These are phyloP conservation scores for Rhodotorula mucilaginosa DNA, from an alignment of 1,284 basidiomycete genomes.

Conservation along the genomic window DNA sequence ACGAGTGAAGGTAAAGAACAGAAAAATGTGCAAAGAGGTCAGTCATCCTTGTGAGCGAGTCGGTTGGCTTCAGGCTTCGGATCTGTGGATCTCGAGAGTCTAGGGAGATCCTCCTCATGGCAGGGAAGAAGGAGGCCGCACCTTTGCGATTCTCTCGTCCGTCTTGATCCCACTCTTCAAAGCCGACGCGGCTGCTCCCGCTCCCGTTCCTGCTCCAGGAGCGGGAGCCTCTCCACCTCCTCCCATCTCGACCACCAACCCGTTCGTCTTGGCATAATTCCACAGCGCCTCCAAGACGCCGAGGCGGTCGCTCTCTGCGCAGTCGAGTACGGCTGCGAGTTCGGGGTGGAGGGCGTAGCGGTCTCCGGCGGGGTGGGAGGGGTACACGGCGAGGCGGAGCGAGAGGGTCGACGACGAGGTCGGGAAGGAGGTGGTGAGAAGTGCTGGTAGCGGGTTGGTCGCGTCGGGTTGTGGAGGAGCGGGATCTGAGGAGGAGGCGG, in stretches of 20 bases:
- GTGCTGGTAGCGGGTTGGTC: not conserved
- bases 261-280: constrained; percentile 86
- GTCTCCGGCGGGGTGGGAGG: constrained; percentile 13
- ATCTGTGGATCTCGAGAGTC: no score
- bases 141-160: constrained; percentile 64
- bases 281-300: constrained; percentile 81
- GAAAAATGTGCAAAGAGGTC: not conserved
- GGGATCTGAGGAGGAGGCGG: not conserved
- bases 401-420: constrained; percentile 2
- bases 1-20: not conserved
- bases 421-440: constrained; percentile 7
- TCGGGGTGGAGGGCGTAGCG: constrained; percentile 16
- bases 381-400: constrained; percentile 10
- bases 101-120: no score
- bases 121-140: constrained; percentile 17
- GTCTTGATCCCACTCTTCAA: constrained; percentile 57
- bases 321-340: constrained; percentile 70
- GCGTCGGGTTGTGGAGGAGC: not conserved
- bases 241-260: constrained; percentile 73
- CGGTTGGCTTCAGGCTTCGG: not conserved
- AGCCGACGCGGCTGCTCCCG: not conserved
- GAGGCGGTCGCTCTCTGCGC: constrained; percentile 80
- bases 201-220: not conserved
- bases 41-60: no score
- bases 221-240: constrained; percentile 51